Evolutionary conservation across 2,329 filamentous ascomycete genomes (phyloP).

Genomic region (Teratosphaeria epicoccoides): DNA sequence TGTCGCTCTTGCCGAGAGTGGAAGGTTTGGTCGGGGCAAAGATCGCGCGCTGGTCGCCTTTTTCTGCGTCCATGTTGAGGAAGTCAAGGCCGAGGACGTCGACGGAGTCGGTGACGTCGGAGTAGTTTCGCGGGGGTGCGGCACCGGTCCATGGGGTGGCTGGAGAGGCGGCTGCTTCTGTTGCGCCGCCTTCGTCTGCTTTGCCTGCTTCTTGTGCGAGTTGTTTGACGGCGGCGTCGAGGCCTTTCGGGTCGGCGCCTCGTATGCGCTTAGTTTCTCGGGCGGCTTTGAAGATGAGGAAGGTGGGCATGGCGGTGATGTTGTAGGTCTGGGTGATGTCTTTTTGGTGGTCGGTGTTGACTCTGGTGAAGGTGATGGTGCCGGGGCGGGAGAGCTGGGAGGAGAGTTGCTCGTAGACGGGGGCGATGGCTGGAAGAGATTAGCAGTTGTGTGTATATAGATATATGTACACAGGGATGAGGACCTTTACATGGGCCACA

Average conservation of each 20-base stretch:
- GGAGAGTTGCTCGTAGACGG: constrained; percentile 70
- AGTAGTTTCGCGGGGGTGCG: constrained; percentile 66
- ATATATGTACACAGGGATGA: background rate
- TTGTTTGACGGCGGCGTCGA: constrained; percentile 61
- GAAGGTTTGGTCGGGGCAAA: constrained; percentile 62
- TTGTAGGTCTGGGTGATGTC: constrained; percentile 64
- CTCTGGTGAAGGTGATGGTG: constrained; percentile 72
- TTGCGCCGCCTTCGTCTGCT: constrained; percentile 12
- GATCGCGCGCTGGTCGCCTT: constrained; percentile 60
- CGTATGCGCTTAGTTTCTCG: constrained; percentile 27
- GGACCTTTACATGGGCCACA: constrained; percentile 64
- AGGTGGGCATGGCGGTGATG: constrained; percentile 77
- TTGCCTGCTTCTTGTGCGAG: constrained; percentile 53
- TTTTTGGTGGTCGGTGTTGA: constrained; percentile 69
- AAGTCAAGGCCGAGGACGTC: constrained; percentile 74
- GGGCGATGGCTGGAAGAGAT: constrained; percentile 61
- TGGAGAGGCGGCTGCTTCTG: constrained; percentile 27
- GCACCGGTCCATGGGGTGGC: constrained; percentile 58
- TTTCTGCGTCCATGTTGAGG: constrained; percentile 71
- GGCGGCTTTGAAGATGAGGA: constrained; percentile 54
- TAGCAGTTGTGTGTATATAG: background rate
- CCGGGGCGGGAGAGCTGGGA: constrained; percentile 58
- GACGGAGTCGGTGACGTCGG: constrained; percentile 70
- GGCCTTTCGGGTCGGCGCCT: constrained; percentile 62
- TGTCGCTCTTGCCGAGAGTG: constrained; percentile 39